A percentile compares a stretch with the other conserved stretches of the same genome.
These are phyloP conservation scores for Datura wrightii DNA, from an alignment of 257 asterid genomes.

Conservation along the genomic window DNA sequence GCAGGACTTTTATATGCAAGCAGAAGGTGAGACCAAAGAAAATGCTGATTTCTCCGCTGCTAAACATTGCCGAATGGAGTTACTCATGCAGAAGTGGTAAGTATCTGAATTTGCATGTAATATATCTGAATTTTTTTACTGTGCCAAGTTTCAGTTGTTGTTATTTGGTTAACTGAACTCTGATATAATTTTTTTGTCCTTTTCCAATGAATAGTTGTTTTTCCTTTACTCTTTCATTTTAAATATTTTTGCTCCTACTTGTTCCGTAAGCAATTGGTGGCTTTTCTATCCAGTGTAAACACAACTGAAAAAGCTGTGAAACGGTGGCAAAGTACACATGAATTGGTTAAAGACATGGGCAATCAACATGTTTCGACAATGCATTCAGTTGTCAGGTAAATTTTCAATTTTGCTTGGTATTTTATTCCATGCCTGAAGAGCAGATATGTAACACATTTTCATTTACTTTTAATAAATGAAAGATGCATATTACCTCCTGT, in stretches of 20 bases:
- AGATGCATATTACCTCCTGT: neutral
- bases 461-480: neutral
- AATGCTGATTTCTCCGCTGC: slow-evolving; percentile 79
- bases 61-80: slow-evolving; percentile 87
- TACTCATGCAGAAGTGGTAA: slow-evolving; percentile 72
- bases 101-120: neutral
- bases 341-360: slow-evolving; percentile 59
- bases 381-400: slow-evolving; percentile 63
- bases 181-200: neutral
- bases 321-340: slow-evolving; percentile 56
- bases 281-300: slow-evolving; percentile 50
- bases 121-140: neutral
- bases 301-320: slow-evolving; percentile 60
- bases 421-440: neutral
- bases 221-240: neutral
- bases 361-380: slow-evolving; percentile 53
- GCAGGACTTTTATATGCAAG: slow-evolving; percentile 68
- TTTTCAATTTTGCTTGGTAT: slow-evolving; percentile 28
- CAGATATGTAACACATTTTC: neutral
- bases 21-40: slow-evolving; percentile 64
- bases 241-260: neutral
- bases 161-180: slow-evolving; percentile 11
- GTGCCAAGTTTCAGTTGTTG: neutral
- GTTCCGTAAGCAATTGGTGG: neutral
- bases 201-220: neutral